Conservation (phyloP, 768 basidiomycete genomes). For the Crucibulum laeve region DNA sequence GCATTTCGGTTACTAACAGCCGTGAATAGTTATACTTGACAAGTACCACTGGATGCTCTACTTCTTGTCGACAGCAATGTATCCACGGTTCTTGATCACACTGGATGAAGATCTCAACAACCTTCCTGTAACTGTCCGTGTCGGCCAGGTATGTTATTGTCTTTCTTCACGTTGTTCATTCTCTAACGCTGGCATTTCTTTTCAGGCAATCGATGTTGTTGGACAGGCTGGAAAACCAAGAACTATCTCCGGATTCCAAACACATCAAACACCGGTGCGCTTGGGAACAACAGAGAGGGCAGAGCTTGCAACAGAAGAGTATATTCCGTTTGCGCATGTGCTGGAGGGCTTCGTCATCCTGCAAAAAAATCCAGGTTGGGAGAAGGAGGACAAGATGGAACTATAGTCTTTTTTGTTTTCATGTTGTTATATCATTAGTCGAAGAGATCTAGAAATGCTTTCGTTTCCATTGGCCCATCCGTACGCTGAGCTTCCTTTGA, state of each 20-base stretch:
- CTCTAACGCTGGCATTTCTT: not conserved
- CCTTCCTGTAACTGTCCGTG: conserved; percentile 88
- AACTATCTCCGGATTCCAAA: conserved; percentile 97
- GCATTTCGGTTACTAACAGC: not conserved
- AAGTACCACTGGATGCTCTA: conserved; percentile 99
- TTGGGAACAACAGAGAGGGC: conserved; percentile 92
- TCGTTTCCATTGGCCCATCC: no score
- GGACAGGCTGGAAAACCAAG: conserved; percentile 97
- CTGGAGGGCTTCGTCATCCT: conserved; percentile 92
- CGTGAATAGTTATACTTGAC: conserved; percentile 82
- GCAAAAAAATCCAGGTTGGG: conserved; percentile 89
- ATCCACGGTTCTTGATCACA: conserved; percentile 96
- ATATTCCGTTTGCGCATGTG: conserved; percentile 83
- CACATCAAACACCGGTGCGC: conserved; percentile 94
- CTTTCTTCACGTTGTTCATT: not conserved
- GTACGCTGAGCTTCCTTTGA: no score
- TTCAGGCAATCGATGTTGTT: conserved; percentile 91
- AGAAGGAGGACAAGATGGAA: conserved; percentile 84
- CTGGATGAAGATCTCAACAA: conserved; percentile 88
- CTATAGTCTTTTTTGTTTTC: no score
- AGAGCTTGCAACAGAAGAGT: conserved; percentile 97
- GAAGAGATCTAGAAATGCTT: no score
- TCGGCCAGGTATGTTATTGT: conserved; percentile 68
- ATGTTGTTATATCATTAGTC: no score
- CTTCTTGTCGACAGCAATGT: conserved; percentile 95